Evolutionary conservation across 2,329 filamentous ascomycete genomes (phyloP).

Genomic region (Lizonia empirigonia): DNA sequence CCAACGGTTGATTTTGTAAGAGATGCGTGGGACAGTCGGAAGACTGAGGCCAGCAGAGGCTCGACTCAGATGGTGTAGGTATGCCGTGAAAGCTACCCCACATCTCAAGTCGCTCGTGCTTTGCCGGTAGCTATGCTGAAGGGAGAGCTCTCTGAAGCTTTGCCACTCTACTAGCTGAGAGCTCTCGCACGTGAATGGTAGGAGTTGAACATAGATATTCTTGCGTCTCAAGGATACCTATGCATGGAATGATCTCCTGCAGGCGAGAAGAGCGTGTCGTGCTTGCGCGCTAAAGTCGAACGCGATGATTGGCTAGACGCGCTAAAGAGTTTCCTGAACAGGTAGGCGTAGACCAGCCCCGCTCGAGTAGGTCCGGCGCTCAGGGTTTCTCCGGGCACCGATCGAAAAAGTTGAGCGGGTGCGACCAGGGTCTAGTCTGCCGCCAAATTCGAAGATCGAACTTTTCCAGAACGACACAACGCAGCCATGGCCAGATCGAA

Average conservation of each 20-base stretch:
- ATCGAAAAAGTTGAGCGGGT: constrained; percentile 23
- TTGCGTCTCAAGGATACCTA: not conserved
- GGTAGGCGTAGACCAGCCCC: constrained; percentile 21
- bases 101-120: not conserved
- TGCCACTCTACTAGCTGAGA: not conserved
- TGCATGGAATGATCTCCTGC: constrained; percentile 23
- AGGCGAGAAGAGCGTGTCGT: constrained; percentile 28
- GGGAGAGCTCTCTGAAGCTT: not conserved
- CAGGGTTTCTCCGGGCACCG: constrained; percentile 18
- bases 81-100: constrained; percentile 9
- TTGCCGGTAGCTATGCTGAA: not conserved
- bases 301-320: constrained; percentile 36
- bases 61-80: not conserved
- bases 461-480: constrained; percentile 12
- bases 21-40: not conserved
- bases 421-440: constrained; percentile 21
- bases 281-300: constrained; percentile 18
- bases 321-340: constrained; percentile 15
- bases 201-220: not conserved
- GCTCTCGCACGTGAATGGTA: not conserved
- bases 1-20: not conserved
- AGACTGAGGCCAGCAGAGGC: not conserved
- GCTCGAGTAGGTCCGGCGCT: constrained; percentile 16
- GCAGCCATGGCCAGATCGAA: constrained; percentile 43
- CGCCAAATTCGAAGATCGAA: constrained; percentile 22